These are phyloP conservation scores for Geotrichum restrictum DNA, from an alignment of 1,139 yeast species.

Conservation along the genomic window DNA sequence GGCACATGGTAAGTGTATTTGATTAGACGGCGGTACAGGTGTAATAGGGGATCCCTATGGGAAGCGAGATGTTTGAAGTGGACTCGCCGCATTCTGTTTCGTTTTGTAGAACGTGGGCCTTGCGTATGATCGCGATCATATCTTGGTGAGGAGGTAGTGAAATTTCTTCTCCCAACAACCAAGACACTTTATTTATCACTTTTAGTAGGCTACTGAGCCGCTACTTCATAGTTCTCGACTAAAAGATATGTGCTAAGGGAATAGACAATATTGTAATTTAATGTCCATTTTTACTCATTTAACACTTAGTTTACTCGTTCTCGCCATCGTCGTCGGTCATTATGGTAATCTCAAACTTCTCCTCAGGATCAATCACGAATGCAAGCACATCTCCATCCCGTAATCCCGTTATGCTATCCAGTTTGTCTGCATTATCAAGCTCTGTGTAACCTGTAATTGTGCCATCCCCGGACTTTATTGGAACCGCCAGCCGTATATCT, in stretches of 20 bases:
- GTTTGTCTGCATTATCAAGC: slow-evolving; percentile 6
- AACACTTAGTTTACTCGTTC: slow-evolving; percentile 4
- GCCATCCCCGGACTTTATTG: slow-evolving; percentile 3
- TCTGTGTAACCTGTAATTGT: slow-evolving; percentile 3
- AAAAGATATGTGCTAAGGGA: no score
- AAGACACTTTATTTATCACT: no score
- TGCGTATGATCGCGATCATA: no score
- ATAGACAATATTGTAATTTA: no score
- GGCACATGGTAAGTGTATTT: slow-evolving; percentile 19
- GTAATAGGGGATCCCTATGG: slow-evolving; percentile 18
- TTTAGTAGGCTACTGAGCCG: no score
- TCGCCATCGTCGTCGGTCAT: slow-evolving; percentile 16
- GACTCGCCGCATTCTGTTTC: slow-evolving; percentile 11
- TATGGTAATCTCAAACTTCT: slow-evolving; percentile 7
- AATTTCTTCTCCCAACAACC: no score
- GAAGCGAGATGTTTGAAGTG: slow-evolving; percentile 18
- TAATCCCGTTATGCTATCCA: slow-evolving; percentile 10
- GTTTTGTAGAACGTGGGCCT: no score
- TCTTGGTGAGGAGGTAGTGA: no score
- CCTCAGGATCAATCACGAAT: slow-evolving; percentile 7
- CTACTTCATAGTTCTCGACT: no score
- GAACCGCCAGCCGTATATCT: slow-evolving; percentile 7
- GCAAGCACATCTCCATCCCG: slow-evolving; percentile 17
- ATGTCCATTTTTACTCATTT: no score
- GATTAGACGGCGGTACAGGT: slow-evolving; percentile 13